Evolutionary conservation across 148 eudicot genomes (phyloP).

Genomic region (Simmondsia chinensis): DNA sequence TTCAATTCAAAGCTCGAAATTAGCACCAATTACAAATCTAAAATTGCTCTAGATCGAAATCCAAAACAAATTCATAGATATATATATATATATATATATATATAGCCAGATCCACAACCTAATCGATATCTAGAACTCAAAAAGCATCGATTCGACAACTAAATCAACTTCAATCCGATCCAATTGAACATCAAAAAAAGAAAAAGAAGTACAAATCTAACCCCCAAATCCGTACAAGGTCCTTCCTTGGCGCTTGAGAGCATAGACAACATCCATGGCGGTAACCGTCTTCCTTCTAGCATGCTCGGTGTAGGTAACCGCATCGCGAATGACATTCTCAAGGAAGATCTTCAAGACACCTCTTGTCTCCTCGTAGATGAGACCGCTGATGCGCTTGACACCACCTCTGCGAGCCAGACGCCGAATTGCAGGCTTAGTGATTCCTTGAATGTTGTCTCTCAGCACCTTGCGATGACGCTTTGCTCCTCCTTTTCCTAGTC

Average conservation of each 20-base stretch:
- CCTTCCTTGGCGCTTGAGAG: conserved; percentile 35
- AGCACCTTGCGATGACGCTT: conserved; percentile 41
- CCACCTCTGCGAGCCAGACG: conserved; percentile 44
- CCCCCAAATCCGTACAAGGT: conserved; percentile 39
- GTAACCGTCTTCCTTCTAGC: conserved; percentile 40
- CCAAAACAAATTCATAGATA: no score
- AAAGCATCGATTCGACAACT: no score
- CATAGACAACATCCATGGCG: conserved; percentile 41
- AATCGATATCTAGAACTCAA: no score
- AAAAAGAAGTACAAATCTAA: not conserved
- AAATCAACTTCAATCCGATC: no score
- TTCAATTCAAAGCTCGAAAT: no score
- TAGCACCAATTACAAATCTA: no score
- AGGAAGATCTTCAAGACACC: conserved; percentile 47
- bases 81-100: no score
- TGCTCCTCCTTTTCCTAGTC: conserved; percentile 48
- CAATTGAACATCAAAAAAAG: conserved; percentile 4
- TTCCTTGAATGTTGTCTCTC: conserved; percentile 44
- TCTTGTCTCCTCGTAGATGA: conserved; percentile 44
- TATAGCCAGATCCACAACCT: no score
- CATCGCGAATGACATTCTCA: conserved; percentile 48
- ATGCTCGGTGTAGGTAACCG: conserved; percentile 47
- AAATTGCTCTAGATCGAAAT: no score
- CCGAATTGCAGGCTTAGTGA: conserved; percentile 45
- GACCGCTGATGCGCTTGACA: conserved; percentile 39